Percentiles rank a stretch among this genome's conserved stretches.
Evolutionary conservation across 305 asterid genomes (phyloP).

Genomic region (Fraxinus paxiana): DNA sequence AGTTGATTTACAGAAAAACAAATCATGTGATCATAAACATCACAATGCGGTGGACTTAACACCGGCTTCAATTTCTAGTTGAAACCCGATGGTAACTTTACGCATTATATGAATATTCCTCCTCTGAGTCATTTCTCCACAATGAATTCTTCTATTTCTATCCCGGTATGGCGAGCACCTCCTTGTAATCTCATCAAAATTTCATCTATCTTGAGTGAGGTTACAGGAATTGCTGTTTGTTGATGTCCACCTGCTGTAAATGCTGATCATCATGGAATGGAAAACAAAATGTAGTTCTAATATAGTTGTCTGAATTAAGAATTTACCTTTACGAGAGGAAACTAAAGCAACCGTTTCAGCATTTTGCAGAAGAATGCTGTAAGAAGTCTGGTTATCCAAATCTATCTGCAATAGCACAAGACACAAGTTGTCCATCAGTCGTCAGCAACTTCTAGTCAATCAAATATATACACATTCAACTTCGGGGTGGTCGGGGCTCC

Average conservation of each 20-base stretch:
- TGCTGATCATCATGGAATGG: constrained; percentile 6
- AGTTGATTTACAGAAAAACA: neutral
- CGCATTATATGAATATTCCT: neutral
- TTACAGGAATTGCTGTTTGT: constrained; percentile 53
- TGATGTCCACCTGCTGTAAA: constrained; percentile 34
- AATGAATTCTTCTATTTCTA: constrained; percentile 74
- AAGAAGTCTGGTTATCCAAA: constrained; percentile 36
- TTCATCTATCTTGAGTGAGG: constrained; percentile 64
- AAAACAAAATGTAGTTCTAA: neutral
- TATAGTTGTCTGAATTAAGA: neutral
- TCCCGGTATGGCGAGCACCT: constrained; percentile 85
- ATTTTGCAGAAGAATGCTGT: constrained; percentile 72
- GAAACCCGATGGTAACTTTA: neutral
- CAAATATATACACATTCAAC: neutral
- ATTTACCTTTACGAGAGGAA: constrained; percentile 49
- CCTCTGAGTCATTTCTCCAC: constrained; percentile 54
- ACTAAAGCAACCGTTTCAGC: constrained; percentile 83
- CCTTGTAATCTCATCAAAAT: constrained; percentile 63
- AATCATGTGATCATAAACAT: neutral
- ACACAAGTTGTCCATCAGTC: constrained; percentile 15
- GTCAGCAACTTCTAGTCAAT: neutral
- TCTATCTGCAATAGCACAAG: constrained; percentile 39
- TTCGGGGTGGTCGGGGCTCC: no score
- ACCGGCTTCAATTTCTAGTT: neutral
- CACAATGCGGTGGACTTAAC: neutral